Conservation (phyloP, 2,329 filamentous ascomycete genomes). For the Cladosporium sp. region DNA sequence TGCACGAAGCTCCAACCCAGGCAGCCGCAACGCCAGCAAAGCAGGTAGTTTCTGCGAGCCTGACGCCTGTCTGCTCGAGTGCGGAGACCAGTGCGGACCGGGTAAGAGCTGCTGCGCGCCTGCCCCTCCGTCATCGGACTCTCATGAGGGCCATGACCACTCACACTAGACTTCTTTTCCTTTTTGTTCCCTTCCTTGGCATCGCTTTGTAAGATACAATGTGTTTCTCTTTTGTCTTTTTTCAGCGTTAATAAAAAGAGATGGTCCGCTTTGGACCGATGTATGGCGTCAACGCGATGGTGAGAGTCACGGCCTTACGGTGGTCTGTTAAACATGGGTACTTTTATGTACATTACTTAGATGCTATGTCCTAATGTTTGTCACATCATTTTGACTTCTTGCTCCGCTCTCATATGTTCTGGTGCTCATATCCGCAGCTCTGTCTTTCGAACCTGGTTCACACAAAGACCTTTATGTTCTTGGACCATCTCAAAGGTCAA, state of each 20-base stretch:
- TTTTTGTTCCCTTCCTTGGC: neutral
- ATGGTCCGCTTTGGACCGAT: neutral
- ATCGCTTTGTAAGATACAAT: neutral
- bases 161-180: slow-evolving; percentile 11
- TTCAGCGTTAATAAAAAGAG: neutral
- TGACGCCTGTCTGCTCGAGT: slow-evolving; percentile 40
- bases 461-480: no score
- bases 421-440: no score
- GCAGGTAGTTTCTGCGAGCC: slow-evolving; percentile 28
- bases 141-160: slow-evolving; percentile 35
- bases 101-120: slow-evolving; percentile 41
- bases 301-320: neutral
- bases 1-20: slow-evolving; percentile 26
- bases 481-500: no score
- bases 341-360: slow-evolving; percentile 1
- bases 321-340: neutral
- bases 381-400: no score
- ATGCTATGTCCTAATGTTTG: neutral
- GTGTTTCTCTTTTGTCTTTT: neutral
- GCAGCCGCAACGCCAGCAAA: slow-evolving; percentile 33
- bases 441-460: no score
- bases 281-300: slow-evolving; percentile 6
- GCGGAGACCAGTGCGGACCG: slow-evolving; percentile 40
- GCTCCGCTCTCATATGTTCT: no score
- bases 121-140: slow-evolving; percentile 13